Evolutionary conservation across 768 basidiomycete genomes (phyloP).

Genomic region (Suillus luteus): DNA sequence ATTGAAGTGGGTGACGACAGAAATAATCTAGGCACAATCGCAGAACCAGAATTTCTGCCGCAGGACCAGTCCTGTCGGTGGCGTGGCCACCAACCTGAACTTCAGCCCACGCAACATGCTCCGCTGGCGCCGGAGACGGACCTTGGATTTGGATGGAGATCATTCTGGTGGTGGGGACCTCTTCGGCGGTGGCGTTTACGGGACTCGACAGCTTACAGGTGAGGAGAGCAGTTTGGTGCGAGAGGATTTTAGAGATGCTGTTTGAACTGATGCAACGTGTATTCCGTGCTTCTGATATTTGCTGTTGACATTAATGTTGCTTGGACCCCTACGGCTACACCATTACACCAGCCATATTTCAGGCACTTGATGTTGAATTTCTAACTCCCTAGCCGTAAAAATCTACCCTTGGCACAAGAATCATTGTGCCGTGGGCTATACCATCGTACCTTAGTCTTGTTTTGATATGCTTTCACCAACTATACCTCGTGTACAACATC

Average conservation of each 20-base stretch:
- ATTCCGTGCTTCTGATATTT: neutral
- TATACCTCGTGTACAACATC: constrained; percentile 7
- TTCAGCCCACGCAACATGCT: constrained; percentile 9
- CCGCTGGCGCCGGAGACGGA: constrained; percentile 13
- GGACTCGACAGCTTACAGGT: constrained; percentile 71
- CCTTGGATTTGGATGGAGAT: constrained; percentile 29
- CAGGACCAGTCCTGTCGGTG: constrained; percentile 19
- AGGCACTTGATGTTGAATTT: neutral
- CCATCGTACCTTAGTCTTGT: neutral
- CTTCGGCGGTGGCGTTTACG: constrained; percentile 72
- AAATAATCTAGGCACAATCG: neutral
- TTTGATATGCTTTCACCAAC: neutral
- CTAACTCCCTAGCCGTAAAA: neutral
- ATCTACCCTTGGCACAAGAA: neutral
- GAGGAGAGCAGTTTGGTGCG: constrained; percentile 6
- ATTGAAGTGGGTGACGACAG: constrained; percentile 28
- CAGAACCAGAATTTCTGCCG: constrained; percentile 17
- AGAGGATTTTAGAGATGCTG: constrained; percentile 4
- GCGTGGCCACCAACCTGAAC: constrained; percentile 12
- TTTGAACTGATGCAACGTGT: neutral
- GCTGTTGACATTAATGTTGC: neutral
- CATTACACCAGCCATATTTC: constrained; percentile 9
- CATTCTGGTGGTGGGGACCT: constrained; percentile 84
- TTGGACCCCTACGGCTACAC: constrained; percentile 4
- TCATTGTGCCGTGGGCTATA: neutral